Evolutionary conservation across 805 yeast genomes (phyloP).

Genomic region (Cyberlindnera petersonii): DNA sequence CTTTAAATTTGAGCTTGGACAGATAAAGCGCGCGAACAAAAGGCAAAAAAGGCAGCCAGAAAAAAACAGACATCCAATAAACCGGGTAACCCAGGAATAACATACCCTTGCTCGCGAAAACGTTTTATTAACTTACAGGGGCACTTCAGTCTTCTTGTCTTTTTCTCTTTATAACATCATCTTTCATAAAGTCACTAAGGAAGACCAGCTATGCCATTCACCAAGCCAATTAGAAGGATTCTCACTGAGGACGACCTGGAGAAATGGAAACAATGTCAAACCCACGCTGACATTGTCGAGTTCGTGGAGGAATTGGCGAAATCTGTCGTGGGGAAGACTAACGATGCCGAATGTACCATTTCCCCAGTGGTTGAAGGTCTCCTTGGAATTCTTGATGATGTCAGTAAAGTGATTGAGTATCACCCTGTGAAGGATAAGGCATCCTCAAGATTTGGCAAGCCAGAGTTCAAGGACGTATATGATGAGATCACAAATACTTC

Average conservation of each 20-base stretch:
- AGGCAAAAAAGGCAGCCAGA: too few species aligned
- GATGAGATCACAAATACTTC: constrained; percentile 48
- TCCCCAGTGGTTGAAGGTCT: constrained; percentile 35
- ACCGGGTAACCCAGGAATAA: constrained; percentile 6
- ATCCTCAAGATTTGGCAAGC: constrained; percentile 81
- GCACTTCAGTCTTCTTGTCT: too few species aligned
- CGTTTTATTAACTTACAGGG: too few species aligned
- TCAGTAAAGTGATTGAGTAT: constrained; percentile 40
- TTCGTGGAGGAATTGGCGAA: constrained; percentile 58
- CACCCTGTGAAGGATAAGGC: constrained; percentile 72
- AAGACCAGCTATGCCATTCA: neutral
- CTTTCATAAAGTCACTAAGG: neutral
- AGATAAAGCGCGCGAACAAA: too few species aligned
- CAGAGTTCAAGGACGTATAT: constrained; percentile 81
- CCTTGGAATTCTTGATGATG: constrained; percentile 40
- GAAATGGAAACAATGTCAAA: constrained; percentile 50
- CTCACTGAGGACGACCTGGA: constrained; percentile 56
- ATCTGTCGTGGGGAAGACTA: constrained; percentile 58
- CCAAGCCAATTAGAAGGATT: constrained; percentile 43
- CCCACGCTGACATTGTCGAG: constrained; percentile 45
- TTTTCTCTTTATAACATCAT: neutral
- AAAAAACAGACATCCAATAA: too few species aligned
- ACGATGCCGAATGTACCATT: constrained; percentile 44
- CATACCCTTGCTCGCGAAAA: neutral
- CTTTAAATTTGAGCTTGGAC: too few species aligned